Percentiles rank a stretch among this genome's conserved stretches.
Evolutionary conservation across 2,329 filamentous ascomycete species (phyloP).

Genomic region (Cercospora nicotianae): DNA sequence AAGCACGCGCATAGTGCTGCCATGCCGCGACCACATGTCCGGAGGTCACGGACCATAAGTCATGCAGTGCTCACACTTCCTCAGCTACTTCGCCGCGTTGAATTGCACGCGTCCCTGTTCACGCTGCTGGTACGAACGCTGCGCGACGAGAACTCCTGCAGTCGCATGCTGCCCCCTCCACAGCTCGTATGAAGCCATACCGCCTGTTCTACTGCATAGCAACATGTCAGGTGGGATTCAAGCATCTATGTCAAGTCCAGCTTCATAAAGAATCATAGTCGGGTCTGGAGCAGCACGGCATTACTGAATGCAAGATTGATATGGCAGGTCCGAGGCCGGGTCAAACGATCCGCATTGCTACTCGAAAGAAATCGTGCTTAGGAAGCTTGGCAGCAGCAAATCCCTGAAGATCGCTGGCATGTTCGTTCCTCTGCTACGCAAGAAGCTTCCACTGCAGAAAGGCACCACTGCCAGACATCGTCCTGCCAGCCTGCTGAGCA

Average conservation of each 20-base stretch:
- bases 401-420: not conserved
- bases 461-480: not conserved
- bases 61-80: not conserved
- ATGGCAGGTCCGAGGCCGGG: not conserved
- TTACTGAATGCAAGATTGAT: not conserved
- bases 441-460: not conserved
- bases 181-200: not conserved
- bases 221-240: no score
- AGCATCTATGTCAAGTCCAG: not conserved
- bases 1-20: constrained; percentile 1
- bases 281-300: not conserved
- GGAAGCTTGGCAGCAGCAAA: not conserved
- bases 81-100: not conserved
- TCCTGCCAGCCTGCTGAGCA: not conserved
- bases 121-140: not conserved
- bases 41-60: not conserved
- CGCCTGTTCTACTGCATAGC: not conserved
- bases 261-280: not conserved
- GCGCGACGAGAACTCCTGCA: not conserved
- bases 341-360: not conserved
- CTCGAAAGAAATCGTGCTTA: not conserved
- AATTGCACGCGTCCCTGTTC: not conserved
- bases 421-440: not conserved
- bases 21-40: not conserved
- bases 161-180: not conserved